Conservation (phyloP, 2,329 filamentous ascomycete species). For the Basipetospora chlamydospora region DNA sequence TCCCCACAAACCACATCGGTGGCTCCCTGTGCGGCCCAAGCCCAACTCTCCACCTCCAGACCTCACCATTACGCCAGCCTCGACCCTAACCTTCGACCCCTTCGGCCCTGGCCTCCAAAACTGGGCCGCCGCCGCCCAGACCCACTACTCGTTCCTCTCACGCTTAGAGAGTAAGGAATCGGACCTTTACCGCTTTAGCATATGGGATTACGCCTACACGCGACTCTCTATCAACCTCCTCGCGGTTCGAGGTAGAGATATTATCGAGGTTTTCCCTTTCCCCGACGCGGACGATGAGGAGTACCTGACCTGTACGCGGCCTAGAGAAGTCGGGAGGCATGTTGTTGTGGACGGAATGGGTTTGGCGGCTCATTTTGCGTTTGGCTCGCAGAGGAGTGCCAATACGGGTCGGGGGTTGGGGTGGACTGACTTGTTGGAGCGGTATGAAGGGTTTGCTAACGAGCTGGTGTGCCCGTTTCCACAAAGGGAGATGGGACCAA, state of each 20-base stretch:
- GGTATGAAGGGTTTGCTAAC: conserved; percentile 37
- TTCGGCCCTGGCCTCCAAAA: conserved; percentile 28
- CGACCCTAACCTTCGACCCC: conserved; percentile 34
- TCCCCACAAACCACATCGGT: conserved; percentile 30
- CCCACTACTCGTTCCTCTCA: conserved; percentile 32
- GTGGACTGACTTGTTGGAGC: conserved; percentile 34
- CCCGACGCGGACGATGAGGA: conserved; percentile 27
- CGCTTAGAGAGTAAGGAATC: conserved; percentile 32
- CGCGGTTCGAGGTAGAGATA: conserved; percentile 36
- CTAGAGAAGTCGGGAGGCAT: conserved; percentile 22
- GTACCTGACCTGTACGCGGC: conserved; percentile 24
- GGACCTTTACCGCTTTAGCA: conserved; percentile 30
- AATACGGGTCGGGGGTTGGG: conserved; percentile 8
- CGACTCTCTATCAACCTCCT: conserved; percentile 39
- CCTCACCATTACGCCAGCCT: conserved; percentile 7
- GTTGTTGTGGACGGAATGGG: conserved; percentile 38
- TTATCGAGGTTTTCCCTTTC: conserved; percentile 31
- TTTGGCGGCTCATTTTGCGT: conserved; percentile 38
- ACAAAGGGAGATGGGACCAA: background rate
- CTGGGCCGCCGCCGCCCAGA: conserved; percentile 35
- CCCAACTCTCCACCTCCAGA: conserved; percentile 21
- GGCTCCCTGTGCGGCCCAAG: conserved; percentile 25
- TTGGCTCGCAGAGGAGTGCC: conserved; percentile 27
- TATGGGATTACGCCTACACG: conserved; percentile 32
- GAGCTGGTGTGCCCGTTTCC: conserved; percentile 29